Evolutionary conservation across 169 alveolate genomes (phyloP).

Genomic region (Plasmodium fragile): DNA sequence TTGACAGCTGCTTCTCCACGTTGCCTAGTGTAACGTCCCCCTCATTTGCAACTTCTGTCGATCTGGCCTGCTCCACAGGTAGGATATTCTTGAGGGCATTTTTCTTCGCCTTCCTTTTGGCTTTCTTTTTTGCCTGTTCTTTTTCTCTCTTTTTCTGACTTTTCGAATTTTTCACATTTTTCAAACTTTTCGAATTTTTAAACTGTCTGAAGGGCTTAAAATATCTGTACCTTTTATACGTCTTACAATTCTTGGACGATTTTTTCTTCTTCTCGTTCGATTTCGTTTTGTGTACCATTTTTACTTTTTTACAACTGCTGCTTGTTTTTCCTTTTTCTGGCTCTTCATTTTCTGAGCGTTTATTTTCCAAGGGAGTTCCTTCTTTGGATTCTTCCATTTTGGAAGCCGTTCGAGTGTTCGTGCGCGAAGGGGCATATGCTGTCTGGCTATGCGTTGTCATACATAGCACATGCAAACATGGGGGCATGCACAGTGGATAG

Average conservation of each 20-base stretch:
- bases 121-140: conserved; percentile 5
- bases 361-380: conserved; percentile 7
- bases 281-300: neutral
- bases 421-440: neutral
- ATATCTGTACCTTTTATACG: neutral
- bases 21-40: neutral
- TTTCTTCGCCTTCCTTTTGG: conserved; percentile 3
- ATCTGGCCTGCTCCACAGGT: neutral
- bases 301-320: conserved; percentile 30
- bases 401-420: neutral
- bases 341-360: neutral
- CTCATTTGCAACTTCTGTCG: neutral
- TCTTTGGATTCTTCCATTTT: conserved; percentile 1
- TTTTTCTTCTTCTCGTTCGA: conserved; percentile 40
- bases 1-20: neutral
- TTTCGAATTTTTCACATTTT: neutral
- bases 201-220: conserved; percentile 2
- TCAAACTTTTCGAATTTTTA: neutral
- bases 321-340: neutral
- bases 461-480: neutral
- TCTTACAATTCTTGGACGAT: neutral
- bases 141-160: neutral
- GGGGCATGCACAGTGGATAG: neutral
- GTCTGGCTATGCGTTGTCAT: neutral
- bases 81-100: neutral